Evolutionary conservation across 2,329 filamentous ascomycete species (phyloP).

Genomic region (Ophiostoma sp.): DNA sequence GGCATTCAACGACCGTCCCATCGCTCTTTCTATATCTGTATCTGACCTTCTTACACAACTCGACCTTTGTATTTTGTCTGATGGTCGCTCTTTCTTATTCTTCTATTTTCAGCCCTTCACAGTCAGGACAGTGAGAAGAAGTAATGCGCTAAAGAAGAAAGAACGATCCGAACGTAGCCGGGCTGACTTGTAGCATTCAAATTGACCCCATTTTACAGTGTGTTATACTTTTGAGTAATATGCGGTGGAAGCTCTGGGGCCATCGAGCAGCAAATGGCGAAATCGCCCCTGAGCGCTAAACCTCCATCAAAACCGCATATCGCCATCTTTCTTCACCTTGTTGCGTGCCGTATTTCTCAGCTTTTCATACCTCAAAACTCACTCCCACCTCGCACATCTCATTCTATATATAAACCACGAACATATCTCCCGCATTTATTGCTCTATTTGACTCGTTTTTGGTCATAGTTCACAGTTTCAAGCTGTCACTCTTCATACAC

Average conservation of each 20-base stretch:
- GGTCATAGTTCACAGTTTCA: not conserved
- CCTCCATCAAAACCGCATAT: not conserved
- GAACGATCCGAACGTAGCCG: slow-evolving; percentile 1
- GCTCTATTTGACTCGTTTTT: not conserved
- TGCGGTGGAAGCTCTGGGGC: not conserved
- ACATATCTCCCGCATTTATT: not conserved
- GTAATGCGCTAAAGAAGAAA: slow-evolving; percentile 8
- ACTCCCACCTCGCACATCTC: not conserved
- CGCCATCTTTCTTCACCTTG: not conserved
- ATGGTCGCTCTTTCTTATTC: not conserved
- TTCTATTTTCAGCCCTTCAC: not conserved
- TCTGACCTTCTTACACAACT: not conserved
- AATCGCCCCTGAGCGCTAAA: slow-evolving; percentile 7
- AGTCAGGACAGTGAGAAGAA: not conserved
- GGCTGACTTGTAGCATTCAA: not conserved
- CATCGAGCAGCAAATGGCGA: slow-evolving; percentile 8
- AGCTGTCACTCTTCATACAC: not conserved
- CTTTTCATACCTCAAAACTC: not conserved
- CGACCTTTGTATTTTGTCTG: not conserved
- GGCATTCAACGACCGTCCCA: not conserved
- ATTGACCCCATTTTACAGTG: not conserved
- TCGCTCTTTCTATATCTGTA: not conserved
- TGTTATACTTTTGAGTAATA: not conserved
- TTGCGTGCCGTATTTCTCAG: not conserved
- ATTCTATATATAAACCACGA: slow-evolving; percentile 9